A percentile compares a stretch with the other conserved stretches of the same genome.
Evolutionary conservation across 129 eudicot species (phyloP).

Genomic region (Kitagawia praeruptora): DNA sequence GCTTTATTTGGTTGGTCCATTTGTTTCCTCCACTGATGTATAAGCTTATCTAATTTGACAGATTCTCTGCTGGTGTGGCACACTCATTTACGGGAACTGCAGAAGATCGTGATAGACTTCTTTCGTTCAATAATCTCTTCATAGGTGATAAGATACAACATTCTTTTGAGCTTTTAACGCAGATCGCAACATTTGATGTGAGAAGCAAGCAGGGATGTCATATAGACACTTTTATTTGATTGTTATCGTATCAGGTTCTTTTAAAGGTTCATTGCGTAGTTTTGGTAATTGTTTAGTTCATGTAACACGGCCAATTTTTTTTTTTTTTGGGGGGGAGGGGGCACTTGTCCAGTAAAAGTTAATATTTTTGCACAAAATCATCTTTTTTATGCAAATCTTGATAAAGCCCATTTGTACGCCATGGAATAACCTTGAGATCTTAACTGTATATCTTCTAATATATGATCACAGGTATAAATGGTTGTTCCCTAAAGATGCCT

Average conservation of each 20-base stretch:
- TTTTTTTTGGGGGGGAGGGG: neutral
- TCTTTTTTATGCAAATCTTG: neutral
- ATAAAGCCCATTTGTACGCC: neutral
- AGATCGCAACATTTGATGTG: neutral
- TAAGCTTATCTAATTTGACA: conserved; percentile 18
- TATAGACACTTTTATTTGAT: neutral
- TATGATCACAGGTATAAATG: conserved; percentile 59
- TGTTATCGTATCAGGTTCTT: neutral
- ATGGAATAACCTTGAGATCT: neutral
- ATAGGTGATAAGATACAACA: conserved; percentile 47
- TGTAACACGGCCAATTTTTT: neutral
- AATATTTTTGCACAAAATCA: neutral
- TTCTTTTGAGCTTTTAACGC: conserved; percentile 6
- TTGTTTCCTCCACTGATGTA: neutral
- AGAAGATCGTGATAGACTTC: conserved; percentile 85
- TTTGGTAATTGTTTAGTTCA: neutral
- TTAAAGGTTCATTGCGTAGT: neutral
- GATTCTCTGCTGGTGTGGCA: conserved; percentile 82
- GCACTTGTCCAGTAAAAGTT: neutral
- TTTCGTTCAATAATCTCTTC: conserved; percentile 61
- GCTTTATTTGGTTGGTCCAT: neutral
- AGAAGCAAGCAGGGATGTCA: neutral
- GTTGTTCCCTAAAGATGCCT: conserved; percentile 82
- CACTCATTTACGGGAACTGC: conserved; percentile 93
- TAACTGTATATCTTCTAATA: neutral